phyloP scores from a whole-genome alignment of 116 monocot genomes.

The Dioscorea cayenensis region DNA sequence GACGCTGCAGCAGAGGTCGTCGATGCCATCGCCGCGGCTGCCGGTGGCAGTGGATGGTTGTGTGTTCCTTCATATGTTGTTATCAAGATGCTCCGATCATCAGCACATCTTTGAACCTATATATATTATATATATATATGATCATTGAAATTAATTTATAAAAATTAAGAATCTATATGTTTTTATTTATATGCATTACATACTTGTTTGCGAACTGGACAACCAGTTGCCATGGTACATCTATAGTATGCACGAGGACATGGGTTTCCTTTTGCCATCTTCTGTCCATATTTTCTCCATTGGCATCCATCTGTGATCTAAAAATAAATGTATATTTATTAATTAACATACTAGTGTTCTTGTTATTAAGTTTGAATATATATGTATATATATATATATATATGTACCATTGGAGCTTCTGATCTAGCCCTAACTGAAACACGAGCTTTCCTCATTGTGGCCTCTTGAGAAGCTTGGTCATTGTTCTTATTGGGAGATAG shows the following conservation, averaged over 20 bases:
- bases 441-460: slow-evolving; percentile 26
- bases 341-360: background rate
- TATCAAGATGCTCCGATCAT: slow-evolving; percentile 34
- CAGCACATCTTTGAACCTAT: slow-evolving; percentile 37
- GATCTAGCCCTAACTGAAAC: slow-evolving; percentile 38
- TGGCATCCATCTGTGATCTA: slow-evolving; percentile 48
- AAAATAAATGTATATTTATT: background rate
- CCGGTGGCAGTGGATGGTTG: slow-evolving; percentile 51
- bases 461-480: slow-evolving; percentile 3
- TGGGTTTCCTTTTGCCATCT: slow-evolving; percentile 38
- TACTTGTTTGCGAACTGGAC: slow-evolving; percentile 35
- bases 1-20: slow-evolving; percentile 42
- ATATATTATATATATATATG: slow-evolving; percentile 1
- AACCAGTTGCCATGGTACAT: slow-evolving; percentile 31
- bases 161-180: no score
- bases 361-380: background rate
- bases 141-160: background rate
- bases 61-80: slow-evolving; percentile 48
- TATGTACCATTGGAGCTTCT: slow-evolving; percentile 29
- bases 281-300: slow-evolving; percentile 38
- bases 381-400: background rate
- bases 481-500: slow-evolving; percentile 2
- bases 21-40: slow-evolving; percentile 49
- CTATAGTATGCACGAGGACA: slow-evolving; percentile 31
- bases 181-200: background rate